Base-by-base conservation (phyloP, 768 basidiomycete species). In the Leccinum rimulosum region DNA sequence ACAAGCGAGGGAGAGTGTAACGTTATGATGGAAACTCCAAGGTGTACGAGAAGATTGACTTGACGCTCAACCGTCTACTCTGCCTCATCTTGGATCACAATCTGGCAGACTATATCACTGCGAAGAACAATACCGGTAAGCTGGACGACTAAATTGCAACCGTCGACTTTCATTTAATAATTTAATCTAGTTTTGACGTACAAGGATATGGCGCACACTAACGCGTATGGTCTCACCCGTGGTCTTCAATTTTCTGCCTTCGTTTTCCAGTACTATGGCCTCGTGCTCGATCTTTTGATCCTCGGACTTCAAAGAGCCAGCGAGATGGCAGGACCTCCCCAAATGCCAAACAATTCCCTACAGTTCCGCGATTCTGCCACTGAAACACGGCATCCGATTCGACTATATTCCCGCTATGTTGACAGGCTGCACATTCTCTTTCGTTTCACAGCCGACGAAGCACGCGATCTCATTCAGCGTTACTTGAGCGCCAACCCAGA, bases 1-100 rank as follows among this genome's bases (percentile, higher is more conserved):
- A 98, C 95, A 1, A 84, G 87, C 60, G 95, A 99, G 67, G 97
- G 97, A 62, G 96, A 98, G 77, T 98, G 95, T 75, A 91, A 93
- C 67, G 97, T 98, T 48, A 82, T 99, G 79, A 98, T 98, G 95
- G 97, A 99, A 79, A 99, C 40, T 95, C 93, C 31, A 95, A 97
- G 76, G 97, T 98, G 19, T 98, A 98, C 73, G 97, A 98, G 82
- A 98, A 99, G 84, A 91, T 99, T 64, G 97, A 99, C 70, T 73
- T 99, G 65, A 99, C 97, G 0, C 84, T 99, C 68, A 97, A 98
- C 74, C 92, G 96, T 66, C 82, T 99, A 3, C 83, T 98, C 47
- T 93, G 97, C 56, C 85, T 98, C 38, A 98, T 99, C 68, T 83
- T 98, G 64, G 97, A 99, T 68, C 97, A 98, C 81, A 99, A 99